Conservation (phyloP, 1,284 basidiomycete species). For the Macrocybe sp. region DNA sequence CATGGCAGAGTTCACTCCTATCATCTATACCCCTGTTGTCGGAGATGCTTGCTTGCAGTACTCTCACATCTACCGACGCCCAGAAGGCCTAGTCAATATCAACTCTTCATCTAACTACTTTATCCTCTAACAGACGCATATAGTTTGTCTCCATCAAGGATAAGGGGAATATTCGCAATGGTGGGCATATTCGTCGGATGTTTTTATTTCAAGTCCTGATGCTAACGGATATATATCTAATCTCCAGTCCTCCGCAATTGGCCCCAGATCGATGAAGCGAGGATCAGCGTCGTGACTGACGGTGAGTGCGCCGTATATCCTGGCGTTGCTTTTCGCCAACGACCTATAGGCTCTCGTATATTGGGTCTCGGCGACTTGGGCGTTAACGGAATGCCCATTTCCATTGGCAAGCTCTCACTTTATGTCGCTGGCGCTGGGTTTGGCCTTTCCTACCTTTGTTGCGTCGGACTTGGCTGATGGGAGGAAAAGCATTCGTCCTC, state of each 20-base stretch:
- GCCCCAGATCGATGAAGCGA: slow-evolving; percentile 69
- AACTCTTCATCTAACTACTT: slow-evolving; percentile 5
- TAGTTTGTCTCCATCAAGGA: slow-evolving; percentile 85
- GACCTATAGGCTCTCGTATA: slow-evolving; percentile 72
- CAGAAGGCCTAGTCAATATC: slow-evolving; percentile 69
- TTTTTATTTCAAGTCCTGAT: slow-evolving; percentile 1
- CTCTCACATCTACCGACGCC: slow-evolving; percentile 76
- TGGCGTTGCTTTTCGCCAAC: slow-evolving; percentile 1
- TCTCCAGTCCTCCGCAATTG: slow-evolving; percentile 66
- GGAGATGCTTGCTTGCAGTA: slow-evolving; percentile 89
- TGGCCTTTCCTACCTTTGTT: slow-evolving; percentile 13
- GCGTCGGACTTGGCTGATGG: background rate
- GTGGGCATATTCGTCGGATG: slow-evolving; percentile 15
- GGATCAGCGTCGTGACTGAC: slow-evolving; percentile 87
- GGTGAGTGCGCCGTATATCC: slow-evolving; percentile 38
- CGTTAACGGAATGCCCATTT: slow-evolving; percentile 88
- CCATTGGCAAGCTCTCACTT: slow-evolving; percentile 89
- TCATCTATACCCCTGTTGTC: slow-evolving; percentile 90
- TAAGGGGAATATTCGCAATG: slow-evolving; percentile 69
- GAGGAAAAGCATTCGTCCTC: slow-evolving; percentile 68
- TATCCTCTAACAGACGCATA: slow-evolving; percentile 4
- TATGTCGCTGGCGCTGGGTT: slow-evolving; percentile 88
- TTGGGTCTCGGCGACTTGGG: slow-evolving; percentile 91
- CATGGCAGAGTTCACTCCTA: slow-evolving; percentile 74
- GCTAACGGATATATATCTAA: background rate